A percentile compares a stretch with the other conserved stretches of the same genome.
These are phyloP conservation scores for Nakaseomyces glabratus DNA, from an alignment of 1,139 yeast species.

Conservation along the genomic window DNA sequence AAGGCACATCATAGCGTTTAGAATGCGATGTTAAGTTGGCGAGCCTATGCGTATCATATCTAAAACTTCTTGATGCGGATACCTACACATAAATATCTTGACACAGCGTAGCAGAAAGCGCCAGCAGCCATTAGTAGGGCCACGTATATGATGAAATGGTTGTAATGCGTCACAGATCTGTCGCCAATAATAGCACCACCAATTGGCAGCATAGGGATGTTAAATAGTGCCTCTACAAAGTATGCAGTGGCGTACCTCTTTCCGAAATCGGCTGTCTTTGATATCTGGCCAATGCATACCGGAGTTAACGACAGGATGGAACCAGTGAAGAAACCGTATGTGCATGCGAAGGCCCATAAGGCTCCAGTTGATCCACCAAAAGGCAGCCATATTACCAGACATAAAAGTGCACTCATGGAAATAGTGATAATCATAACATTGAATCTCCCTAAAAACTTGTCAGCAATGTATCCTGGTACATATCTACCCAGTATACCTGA, in stretches of 20 bases:
- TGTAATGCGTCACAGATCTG: conserved; percentile 23
- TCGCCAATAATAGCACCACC: conserved; percentile 44
- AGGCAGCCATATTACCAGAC: conserved; percentile 31
- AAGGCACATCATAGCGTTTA: no score
- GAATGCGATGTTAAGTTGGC: no score
- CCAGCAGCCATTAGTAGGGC: conserved; percentile 25
- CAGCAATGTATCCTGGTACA: conserved; percentile 46
- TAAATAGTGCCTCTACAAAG: conserved; percentile 38
- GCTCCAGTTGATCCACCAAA: conserved; percentile 29
- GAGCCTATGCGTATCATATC: no score
- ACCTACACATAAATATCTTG: conserved; percentile 36
- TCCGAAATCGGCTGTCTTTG: conserved; percentile 43
- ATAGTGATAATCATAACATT: conserved; percentile 43
- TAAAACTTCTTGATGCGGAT: conserved; percentile 19
- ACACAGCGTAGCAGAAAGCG: conserved; percentile 21
- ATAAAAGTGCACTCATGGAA: conserved; percentile 34
- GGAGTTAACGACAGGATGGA: conserved; percentile 39
- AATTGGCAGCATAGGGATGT: conserved; percentile 40
- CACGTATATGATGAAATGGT: conserved; percentile 25
- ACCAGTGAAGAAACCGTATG: conserved; percentile 33
- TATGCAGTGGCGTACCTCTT: conserved; percentile 43
- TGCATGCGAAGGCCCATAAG: conserved; percentile 31
- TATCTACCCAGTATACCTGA: conserved; percentile 52
- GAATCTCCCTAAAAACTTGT: conserved; percentile 47
- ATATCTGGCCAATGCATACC: conserved; percentile 43